A percentile compares a stretch with the other conserved stretches of the same genome.
These are phyloP conservation scores for Diaporthe australafricana DNA, from an alignment of 2,329 filamentous ascomycete genomes.

Conservation along the genomic window DNA sequence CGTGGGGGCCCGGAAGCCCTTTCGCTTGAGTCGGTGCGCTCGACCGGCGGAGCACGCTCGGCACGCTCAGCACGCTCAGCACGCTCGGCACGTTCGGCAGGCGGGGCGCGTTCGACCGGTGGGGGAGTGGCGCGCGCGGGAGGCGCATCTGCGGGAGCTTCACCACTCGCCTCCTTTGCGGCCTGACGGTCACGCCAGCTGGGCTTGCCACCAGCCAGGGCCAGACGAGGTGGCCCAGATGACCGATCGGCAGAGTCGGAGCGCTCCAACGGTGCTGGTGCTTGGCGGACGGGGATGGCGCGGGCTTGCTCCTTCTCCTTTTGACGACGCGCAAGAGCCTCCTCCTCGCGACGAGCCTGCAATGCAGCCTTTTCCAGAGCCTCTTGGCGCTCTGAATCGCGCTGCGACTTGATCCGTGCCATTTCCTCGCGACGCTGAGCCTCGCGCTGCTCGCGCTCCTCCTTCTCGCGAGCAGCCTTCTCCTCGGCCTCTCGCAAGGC, in stretches of 20 bases:
- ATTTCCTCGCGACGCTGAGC: conserved; percentile 82
- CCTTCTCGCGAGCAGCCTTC: conserved; percentile 81
- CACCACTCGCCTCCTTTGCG: conserved; percentile 54
- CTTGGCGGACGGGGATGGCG: conserved; percentile 47
- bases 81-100: conserved; percentile 14
- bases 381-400: conserved; percentile 77
- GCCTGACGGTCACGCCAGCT: conserved; percentile 72
- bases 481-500: conserved; percentile 87
- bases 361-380: conserved; percentile 71
- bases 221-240: conserved; percentile 65
- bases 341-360: conserved; percentile 88
- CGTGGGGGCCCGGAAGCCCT: conserved; percentile 64
- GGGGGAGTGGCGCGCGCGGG: conserved; percentile 44
- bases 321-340: conserved; percentile 81
- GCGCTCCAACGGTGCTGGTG: conserved; percentile 50
- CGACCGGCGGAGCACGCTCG: conserved; percentile 37
- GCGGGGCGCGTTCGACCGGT: conserved; percentile 39
- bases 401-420: conserved; percentile 73
- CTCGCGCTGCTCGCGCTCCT: conserved; percentile 83
- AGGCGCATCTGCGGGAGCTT: conserved; percentile 43
- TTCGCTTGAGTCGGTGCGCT: conserved; percentile 58
- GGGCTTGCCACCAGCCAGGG: conserved; percentile 61
- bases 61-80: conserved; percentile 24
- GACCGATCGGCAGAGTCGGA: conserved; percentile 60
- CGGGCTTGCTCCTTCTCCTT: conserved; percentile 69